Base-by-base conservation (phyloP, 202 grass and related monocot genomes). In the Zizania palustris region DNA sequence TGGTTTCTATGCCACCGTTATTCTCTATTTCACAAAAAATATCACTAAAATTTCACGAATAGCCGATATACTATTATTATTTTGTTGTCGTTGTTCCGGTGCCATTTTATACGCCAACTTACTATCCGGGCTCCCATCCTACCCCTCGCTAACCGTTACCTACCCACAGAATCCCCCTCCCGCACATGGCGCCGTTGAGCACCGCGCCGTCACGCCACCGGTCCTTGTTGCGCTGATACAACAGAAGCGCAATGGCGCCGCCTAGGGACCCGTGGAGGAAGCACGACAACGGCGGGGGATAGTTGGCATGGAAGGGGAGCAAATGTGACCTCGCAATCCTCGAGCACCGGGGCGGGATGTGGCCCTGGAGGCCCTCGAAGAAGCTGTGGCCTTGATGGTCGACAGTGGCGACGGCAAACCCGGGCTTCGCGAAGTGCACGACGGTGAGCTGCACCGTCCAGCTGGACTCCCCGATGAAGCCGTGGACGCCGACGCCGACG, bases 351-450 rank as follows among this genome's bases (percentile, higher is more conserved):
- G 1, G 8, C 46, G 96, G 96, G 65, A 98, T 72, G 74, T 95
- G 87, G 44, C 62, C 20, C 43, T 57, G 51, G 3, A 95, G 89
- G 35, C 91, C 96, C 3, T 94, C 89, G 20, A 91, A 98, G 77
- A 92, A 89, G 61, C 96, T 91, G 78, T 98, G 96, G 16, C 91
- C 96, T 49, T 90, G 96, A 87, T 98, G 91, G 82, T 98, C 96
- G 0, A 98, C 71, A 35, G 96, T 91, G 1, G 69, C 89, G 0
- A 98, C 89, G 3, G 96, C 96, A 53, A 98, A 98, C 6, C 96
- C 96, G 6, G 79, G 50, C 67, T 83, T 85, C 41, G 91, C 96
- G 62, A 95, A 41, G 89, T 92, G 85, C 3, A 98, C 87, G 4
- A 91, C 89, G 0, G 91, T 90, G 16, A 92, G 91, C 68, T 83